Percentiles rank a stretch among this genome's conserved stretches.
Conservation (phyloP, 2,329 filamentous ascomycete genomes). For the Fusarium sp. region DNA sequence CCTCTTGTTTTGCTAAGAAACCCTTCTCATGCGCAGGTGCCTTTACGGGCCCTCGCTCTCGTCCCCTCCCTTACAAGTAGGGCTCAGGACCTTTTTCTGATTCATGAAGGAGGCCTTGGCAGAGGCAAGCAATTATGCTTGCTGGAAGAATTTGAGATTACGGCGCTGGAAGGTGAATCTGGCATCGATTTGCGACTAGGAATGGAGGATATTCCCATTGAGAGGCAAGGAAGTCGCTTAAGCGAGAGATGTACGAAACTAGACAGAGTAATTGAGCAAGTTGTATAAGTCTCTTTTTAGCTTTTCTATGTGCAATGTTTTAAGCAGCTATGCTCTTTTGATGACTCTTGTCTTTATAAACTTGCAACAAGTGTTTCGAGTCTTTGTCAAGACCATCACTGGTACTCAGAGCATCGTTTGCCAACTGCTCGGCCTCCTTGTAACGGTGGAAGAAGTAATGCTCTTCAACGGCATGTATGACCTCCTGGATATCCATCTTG, state of each 20-base stretch:
- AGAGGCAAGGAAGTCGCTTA: neutral
- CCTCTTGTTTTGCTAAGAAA: slow-evolving; percentile 34
- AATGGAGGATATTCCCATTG: slow-evolving; percentile 8
- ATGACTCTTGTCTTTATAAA: slow-evolving; percentile 59
- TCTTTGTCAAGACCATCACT: slow-evolving; percentile 58
- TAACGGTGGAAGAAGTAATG: slow-evolving; percentile 67
- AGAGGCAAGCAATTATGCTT: neutral
- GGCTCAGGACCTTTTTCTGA: neutral
- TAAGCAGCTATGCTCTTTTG: slow-evolving; percentile 46
- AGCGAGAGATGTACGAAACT: slow-evolving; percentile 21
- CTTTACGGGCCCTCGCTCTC: slow-evolving; percentile 27
- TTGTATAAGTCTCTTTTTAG: neutral
- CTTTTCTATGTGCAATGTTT: neutral
- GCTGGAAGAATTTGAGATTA: neutral
- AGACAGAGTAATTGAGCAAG: slow-evolving; percentile 15
- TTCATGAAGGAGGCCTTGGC: neutral
- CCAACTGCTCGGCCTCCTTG: slow-evolving; percentile 59
- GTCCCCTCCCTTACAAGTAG: neutral
- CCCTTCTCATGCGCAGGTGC: slow-evolving; percentile 3
- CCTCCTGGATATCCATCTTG: slow-evolving; percentile 63
- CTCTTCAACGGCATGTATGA: slow-evolving; percentile 68
- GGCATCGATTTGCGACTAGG: neutral
- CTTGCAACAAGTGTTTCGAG: slow-evolving; percentile 54
- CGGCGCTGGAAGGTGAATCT: neutral
- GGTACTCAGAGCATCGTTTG: slow-evolving; percentile 51